Base-by-base conservation (phyloP, 2,329 filamentous ascomycete species). In the Rutstroemia sydowiana region DNA sequence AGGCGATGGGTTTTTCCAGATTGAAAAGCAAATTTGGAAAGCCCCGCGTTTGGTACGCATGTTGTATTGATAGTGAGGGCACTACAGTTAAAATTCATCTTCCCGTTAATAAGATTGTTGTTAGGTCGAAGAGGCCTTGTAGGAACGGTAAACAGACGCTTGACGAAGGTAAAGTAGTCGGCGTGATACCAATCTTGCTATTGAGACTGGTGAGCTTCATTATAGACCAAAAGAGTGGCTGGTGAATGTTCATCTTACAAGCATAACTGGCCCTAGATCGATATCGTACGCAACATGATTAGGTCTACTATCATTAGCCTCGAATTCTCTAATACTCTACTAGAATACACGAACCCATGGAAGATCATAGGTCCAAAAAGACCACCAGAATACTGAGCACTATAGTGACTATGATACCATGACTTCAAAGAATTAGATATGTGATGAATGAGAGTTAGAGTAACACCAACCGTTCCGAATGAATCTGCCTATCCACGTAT, bases 331-430 rank as follows among this genome's bases (percentile, higher is more conserved):
- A 84, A 59, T 78, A 26, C 4, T 73, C 70, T 78, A 26, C 4
- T 73, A 69, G 1, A 75, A 75, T 0, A 75, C 71, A 0, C 81
- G 81, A 0, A 26, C 23, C 81, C 81, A 49, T 82, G 72, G 57
- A 85, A 79, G 18, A 84, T 66, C 28, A 87, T 77, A 1, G 73
- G 74, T 0, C 82, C 83, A 37, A 78, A 70, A 0, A 83, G 65
- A 0, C 82, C 83, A 48, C 82, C 73, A 60, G 57, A 72, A 53
- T 73, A 73, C 56, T 74, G 72, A 11, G 66, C 63, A 31, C 69
- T 69, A 59, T 78, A 78, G 61, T 84, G 81, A 1, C 75, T 78
- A 64, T 85, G 81, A 52, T 82, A 84, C 77, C 79, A 83, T 26
- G 23, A 26, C 23, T 26, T 26, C 3, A 70, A 70, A 0, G 75